These are phyloP conservation scores for Daldinia eschscholtzii DNA, from an alignment of 2,329 filamentous ascomycete species.

Conservation along the genomic window DNA sequence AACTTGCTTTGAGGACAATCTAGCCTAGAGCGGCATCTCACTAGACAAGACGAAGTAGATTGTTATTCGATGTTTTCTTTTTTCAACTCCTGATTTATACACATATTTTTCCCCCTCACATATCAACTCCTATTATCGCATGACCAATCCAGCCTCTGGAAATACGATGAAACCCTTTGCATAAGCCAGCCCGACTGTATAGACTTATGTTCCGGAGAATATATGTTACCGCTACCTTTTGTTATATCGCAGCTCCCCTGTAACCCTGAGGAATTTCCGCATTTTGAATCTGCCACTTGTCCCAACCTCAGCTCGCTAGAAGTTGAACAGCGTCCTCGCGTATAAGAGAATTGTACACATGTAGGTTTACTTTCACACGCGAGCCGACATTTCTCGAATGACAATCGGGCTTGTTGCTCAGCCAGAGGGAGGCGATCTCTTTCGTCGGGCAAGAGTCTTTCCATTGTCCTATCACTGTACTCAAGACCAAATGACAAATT, in stretches of 20 bases:
- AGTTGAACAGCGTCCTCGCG: not conserved
- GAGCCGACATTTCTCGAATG: not conserved
- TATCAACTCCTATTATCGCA: not conserved
- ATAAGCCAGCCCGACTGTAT: not conserved
- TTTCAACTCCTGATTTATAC: not conserved
- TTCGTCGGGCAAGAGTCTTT: not conserved
- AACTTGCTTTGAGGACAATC: conserved; percentile 26
- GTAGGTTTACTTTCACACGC: not conserved
- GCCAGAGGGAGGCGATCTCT: not conserved
- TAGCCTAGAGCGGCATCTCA: not conserved
- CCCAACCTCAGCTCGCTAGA: not conserved
- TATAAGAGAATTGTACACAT: not conserved
- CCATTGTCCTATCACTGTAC: not conserved
- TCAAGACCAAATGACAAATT: not conserved
- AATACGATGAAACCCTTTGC: not conserved
- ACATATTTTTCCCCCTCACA: not conserved
- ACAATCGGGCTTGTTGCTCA: not conserved
- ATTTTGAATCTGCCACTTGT: not conserved
- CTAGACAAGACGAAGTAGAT: not conserved
- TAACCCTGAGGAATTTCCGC: not conserved
- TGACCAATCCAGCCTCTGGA: not conserved
- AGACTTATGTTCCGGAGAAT: not conserved
- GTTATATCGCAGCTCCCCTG: not conserved
- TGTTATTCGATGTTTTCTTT: not conserved
- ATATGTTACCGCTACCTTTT: not conserved